Conservation (phyloP, 805 yeast genomes). For the Saccharomycopsis fermentans region DNA sequence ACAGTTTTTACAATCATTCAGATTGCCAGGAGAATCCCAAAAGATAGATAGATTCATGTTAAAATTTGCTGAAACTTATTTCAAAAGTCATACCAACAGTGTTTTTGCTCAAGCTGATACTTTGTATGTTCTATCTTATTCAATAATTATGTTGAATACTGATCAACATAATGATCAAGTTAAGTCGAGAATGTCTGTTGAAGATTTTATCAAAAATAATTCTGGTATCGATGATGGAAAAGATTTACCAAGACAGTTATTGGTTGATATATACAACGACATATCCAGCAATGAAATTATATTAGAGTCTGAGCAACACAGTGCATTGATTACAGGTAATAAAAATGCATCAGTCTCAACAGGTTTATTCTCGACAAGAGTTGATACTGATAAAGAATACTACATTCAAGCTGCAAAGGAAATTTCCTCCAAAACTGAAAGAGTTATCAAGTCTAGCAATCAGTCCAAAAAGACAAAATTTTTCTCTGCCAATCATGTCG, state of each 20-base stretch:
- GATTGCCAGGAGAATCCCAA: constrained; percentile 97
- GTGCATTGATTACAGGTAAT: constrained; percentile 70
- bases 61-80: constrained; percentile 89
- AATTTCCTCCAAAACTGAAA: constrained; percentile 82
- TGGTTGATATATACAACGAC: constrained; percentile 63
- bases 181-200: constrained; percentile 76
- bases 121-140: constrained; percentile 84
- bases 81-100: constrained; percentile 71
- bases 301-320: constrained; percentile 86
- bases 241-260: constrained; percentile 66
- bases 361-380: constrained; percentile 59
- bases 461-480: constrained; percentile 7
- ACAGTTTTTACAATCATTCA: constrained; percentile 70
- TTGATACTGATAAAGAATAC: constrained; percentile 61
- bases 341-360: constrained; percentile 27
- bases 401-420: constrained; percentile 89
- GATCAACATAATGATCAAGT: constrained; percentile 88
- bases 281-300: constrained; percentile 81
- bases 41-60: constrained; percentile 95
- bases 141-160: constrained; percentile 87
- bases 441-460: constrained; percentile 54
- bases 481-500: constrained; percentile 76
- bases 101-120: constrained; percentile 87
- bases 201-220: constrained; percentile 79
- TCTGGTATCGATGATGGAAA: constrained; percentile 87